These are phyloP conservation scores for Beta macrorhiza DNA, from an alignment of 179 eudicot species.

Conservation along the genomic window DNA sequence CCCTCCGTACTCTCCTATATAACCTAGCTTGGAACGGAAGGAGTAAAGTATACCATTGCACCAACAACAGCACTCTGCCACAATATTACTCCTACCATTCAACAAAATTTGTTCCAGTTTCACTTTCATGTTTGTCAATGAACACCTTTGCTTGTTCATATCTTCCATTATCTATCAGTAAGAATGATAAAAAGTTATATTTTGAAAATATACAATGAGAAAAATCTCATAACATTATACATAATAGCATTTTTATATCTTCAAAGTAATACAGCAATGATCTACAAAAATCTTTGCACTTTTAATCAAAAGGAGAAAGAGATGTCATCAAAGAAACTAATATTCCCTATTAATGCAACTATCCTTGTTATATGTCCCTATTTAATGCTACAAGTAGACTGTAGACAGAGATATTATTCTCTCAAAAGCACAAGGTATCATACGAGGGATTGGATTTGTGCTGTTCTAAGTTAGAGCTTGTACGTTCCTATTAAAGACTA, in stretches of 20 bases:
- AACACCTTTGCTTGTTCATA: no score
- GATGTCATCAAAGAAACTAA: background rate
- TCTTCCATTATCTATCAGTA: no score
- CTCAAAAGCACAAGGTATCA: background rate
- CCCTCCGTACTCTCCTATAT: background rate
- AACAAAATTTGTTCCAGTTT: no score
- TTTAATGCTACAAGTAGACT: background rate
- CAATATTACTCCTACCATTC: background rate
- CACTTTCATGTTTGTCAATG: no score
- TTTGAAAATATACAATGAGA: no score
- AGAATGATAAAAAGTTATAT: no score
- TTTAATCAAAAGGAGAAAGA: background rate
- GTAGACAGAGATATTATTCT: background rate
- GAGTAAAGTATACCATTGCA: background rate
- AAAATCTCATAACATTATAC: no score
- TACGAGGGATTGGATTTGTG: background rate
- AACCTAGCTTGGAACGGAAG: background rate
- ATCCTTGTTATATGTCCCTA: no score
- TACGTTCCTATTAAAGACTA: background rate
- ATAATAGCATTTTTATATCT: no score
- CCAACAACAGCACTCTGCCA: background rate
- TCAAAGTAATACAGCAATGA: background rate
- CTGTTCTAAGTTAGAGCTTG: background rate
- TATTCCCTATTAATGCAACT: no score
- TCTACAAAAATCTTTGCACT: background rate